A percentile compares a stretch with the other conserved stretches of the same genome.
Conservation (phyloP, 192 early-diverging fungal genomes). For the Coemansia reversa region DNA sequence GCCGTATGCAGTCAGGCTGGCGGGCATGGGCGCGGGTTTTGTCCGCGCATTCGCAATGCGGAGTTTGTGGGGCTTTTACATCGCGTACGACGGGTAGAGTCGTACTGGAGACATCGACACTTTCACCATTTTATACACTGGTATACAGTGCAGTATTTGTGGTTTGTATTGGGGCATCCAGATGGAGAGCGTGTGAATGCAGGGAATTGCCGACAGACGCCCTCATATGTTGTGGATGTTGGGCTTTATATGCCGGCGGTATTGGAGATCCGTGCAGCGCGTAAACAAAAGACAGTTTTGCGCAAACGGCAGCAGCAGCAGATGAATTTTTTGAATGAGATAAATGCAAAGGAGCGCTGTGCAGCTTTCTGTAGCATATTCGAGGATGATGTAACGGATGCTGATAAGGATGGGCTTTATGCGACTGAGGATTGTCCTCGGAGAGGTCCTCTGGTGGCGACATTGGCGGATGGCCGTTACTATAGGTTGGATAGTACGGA, state of each 20-base stretch:
- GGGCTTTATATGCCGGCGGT: background rate
- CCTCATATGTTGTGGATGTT: background rate
- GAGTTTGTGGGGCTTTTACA: slow-evolving; percentile 6
- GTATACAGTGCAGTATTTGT: slow-evolving; percentile 43
- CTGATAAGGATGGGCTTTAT: background rate
- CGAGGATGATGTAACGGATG: background rate
- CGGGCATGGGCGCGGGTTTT: slow-evolving; percentile 11
- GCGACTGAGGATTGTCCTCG: background rate
- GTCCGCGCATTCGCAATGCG: slow-evolving; percentile 19
- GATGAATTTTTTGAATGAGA: background rate
- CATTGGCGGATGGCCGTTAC: too few species aligned
- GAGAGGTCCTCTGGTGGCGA: too few species aligned
- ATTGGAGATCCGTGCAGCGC: background rate
- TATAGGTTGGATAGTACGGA: too few species aligned
- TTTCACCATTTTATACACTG: slow-evolving; percentile 29
- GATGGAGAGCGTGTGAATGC: slow-evolving; percentile 1
- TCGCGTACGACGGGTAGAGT: background rate
- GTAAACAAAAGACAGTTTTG: background rate
- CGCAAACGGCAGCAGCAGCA: background rate
- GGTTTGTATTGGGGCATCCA: slow-evolving; percentile 31
- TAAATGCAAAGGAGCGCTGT: background rate
- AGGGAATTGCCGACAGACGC: background rate
- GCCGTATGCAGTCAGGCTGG: background rate
- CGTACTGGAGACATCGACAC: slow-evolving; percentile 17
- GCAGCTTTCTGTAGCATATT: background rate